Conservation (phyloP, 1,284 basidiomycete species). For the Ganoderma lingzhi region DNA sequence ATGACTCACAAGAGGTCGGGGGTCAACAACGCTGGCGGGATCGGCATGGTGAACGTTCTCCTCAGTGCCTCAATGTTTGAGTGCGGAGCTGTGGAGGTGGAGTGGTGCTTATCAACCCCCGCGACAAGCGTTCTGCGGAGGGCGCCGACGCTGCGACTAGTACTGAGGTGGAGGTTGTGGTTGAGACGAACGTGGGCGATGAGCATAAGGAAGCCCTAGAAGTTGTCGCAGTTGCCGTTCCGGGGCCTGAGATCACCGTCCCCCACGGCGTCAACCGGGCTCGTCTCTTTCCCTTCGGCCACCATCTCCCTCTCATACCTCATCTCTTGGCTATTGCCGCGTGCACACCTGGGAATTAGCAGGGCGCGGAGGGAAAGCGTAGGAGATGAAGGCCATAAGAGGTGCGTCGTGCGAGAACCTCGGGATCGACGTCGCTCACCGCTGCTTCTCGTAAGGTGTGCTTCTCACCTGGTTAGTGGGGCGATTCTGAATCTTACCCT, state of each 20-base stretch:
- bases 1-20: slow-evolving; percentile 40
- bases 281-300: not conserved
- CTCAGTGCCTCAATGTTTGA: slow-evolving; percentile 11
- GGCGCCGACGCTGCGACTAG: not conserved
- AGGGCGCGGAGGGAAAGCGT: not conserved
- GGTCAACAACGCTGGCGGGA: slow-evolving; percentile 39
- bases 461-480: slow-evolving; percentile 74
- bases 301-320: not conserved
- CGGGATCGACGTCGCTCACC: slow-evolving; percentile 14
- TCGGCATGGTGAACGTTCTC: slow-evolving; percentile 36
- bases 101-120: not conserved
- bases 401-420: slow-evolving; percentile 46
- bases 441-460: slow-evolving; percentile 54
- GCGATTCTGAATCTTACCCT: slow-evolving; percentile 6
- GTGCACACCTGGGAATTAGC: not conserved
- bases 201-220: slow-evolving; percentile 20
- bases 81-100: not conserved
- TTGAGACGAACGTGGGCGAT: slow-evolving; percentile 23
- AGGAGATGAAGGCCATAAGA: slow-evolving; percentile 69
- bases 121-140: not conserved
- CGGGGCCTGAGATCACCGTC: slow-evolving; percentile 17
- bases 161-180: slow-evolving; percentile 10
- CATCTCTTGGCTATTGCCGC: not conserved
- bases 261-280: slow-evolving; percentile 9
- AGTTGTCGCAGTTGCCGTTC: not conserved